phyloP scores from a whole-genome alignment of 2,329 filamentous ascomycete genomes.

The Camillea tinctor region DNA sequence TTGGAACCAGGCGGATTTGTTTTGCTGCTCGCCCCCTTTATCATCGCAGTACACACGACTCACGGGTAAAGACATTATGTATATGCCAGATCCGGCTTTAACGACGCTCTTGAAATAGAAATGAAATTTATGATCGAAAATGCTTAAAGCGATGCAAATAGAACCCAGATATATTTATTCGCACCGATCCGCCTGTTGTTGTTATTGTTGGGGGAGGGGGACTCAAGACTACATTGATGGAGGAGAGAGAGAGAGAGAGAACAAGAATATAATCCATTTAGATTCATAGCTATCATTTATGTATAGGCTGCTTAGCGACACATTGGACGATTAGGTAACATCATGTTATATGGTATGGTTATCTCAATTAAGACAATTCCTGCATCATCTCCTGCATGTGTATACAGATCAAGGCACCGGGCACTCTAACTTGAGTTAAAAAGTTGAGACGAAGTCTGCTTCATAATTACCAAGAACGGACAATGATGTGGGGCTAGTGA shows the following conservation, averaged over 20 bases:
- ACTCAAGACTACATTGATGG: neutral
- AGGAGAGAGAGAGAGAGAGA: neutral
- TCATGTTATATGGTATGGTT: neutral
- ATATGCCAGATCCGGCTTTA: neutral
- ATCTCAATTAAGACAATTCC: conserved; percentile 1
- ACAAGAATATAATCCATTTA: neutral
- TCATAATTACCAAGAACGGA: conserved; percentile 8
- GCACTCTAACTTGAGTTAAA: conserved; percentile 9
- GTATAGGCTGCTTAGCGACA: neutral
- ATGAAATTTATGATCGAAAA: neutral
- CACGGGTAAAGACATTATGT: conserved; percentile 17
- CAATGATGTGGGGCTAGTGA: neutral
- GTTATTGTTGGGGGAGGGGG: neutral
- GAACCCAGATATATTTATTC: no score
- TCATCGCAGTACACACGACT: conserved; percentile 20
- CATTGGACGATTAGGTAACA: neutral
- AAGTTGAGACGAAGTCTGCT: conserved; percentile 23
- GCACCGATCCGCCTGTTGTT: no score
- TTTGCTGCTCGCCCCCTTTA: conserved; percentile 22
- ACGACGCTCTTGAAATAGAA: neutral
- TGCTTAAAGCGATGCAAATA: no score
- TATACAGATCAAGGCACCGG: neutral
- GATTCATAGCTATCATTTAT: neutral
- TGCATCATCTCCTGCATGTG: conserved; percentile 12
- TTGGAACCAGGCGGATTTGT: conserved; percentile 30